A percentile compares a stretch with the other conserved stretches of the same genome.
These are phyloP conservation scores for Trametes versicolor DNA, from an alignment of 1,284 basidiomycete genomes.

Conservation along the genomic window DNA sequence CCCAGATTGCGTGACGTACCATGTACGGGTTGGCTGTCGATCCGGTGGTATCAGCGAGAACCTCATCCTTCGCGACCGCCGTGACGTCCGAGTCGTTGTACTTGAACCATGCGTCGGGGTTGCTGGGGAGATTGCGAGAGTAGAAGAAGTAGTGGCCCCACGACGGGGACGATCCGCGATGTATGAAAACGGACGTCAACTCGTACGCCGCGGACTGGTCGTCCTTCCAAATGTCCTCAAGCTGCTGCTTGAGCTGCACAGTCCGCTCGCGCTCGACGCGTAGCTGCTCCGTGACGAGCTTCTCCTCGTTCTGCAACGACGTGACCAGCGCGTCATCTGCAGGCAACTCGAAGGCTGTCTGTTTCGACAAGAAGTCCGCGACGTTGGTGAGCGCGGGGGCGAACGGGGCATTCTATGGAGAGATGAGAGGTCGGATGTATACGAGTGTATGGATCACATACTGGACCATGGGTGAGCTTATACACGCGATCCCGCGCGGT, in stretches of 20 bases:
- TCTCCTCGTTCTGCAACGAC: slow-evolving; percentile 63
- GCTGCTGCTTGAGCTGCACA: slow-evolving; percentile 67
- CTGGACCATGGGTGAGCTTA: slow-evolving; percentile 75
- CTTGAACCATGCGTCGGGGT: slow-evolving; percentile 91
- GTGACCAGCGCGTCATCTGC: slow-evolving; percentile 65
- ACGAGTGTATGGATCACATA: slow-evolving; percentile 41
- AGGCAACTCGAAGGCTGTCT: slow-evolving; percentile 51
- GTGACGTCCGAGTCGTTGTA: slow-evolving; percentile 92
- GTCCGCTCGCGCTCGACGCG: slow-evolving; percentile 65
- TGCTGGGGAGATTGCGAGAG: slow-evolving; percentile 79
- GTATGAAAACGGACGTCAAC: slow-evolving; percentile 95
- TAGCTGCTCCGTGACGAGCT: slow-evolving; percentile 67
- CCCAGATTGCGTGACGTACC: slow-evolving; percentile 55
- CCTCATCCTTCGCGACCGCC: slow-evolving; percentile 77
- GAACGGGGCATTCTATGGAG: slow-evolving; percentile 64
- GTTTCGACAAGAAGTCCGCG: slow-evolving; percentile 62
- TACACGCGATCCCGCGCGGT: slow-evolving; percentile 72
- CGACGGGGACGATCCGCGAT: slow-evolving; percentile 86
- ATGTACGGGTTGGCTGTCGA: slow-evolving; percentile 86
- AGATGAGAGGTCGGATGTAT: slow-evolving; percentile 6
- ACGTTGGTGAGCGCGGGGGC: slow-evolving; percentile 61
- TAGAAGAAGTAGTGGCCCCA: slow-evolving; percentile 94
- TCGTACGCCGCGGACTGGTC: slow-evolving; percentile 83
- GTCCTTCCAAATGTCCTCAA: slow-evolving; percentile 85
- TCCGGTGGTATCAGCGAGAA: slow-evolving; percentile 82